Percentiles rank a stretch among this genome's conserved stretches.
Evolutionary conservation across 768 basidiomycete genomes (phyloP).

Genomic region (Mycena epipterygia): DNA sequence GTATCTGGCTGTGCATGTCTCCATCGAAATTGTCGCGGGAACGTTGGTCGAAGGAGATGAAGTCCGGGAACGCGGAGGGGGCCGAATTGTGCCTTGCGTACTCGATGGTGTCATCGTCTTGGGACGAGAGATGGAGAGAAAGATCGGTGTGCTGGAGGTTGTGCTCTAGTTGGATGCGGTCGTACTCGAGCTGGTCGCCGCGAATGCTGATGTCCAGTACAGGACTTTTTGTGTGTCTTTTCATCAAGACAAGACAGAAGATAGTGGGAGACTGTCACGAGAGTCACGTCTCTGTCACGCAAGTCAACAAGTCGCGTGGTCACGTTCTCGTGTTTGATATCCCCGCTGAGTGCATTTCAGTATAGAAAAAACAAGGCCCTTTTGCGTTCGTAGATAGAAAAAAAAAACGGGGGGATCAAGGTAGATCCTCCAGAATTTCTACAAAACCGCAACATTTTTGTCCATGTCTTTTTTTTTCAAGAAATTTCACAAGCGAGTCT

Average conservation of each 20-base stretch:
- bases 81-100: constrained; percentile 78
- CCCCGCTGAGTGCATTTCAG: too few relatives aligned
- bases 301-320: not conserved
- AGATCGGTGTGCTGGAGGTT: constrained; percentile 82
- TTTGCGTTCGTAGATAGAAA: too few relatives aligned
- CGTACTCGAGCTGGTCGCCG: constrained; percentile 81
- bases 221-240: constrained; percentile 50
- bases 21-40: constrained; percentile 70
- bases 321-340: constrained; percentile 19
- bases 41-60: constrained; percentile 71
- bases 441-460: too few relatives aligned
- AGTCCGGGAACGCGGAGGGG: constrained; percentile 68
- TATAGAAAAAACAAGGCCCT: too few relatives aligned
- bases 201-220: constrained; percentile 65
- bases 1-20: constrained; percentile 62
- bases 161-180: constrained; percentile 84
- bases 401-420: too few relatives aligned
- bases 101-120: constrained; percentile 68
- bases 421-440: too few relatives aligned
- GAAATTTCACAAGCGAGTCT: too few relatives aligned
- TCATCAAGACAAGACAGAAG: constrained; percentile 44
- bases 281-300: not conserved
- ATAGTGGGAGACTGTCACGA: not conserved
- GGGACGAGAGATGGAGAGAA: constrained; percentile 77
- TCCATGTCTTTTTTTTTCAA: too few relatives aligned